phyloP scores from a whole-genome alignment of 768 basidiomycete genomes.

The Amanita fuliginea region DNA sequence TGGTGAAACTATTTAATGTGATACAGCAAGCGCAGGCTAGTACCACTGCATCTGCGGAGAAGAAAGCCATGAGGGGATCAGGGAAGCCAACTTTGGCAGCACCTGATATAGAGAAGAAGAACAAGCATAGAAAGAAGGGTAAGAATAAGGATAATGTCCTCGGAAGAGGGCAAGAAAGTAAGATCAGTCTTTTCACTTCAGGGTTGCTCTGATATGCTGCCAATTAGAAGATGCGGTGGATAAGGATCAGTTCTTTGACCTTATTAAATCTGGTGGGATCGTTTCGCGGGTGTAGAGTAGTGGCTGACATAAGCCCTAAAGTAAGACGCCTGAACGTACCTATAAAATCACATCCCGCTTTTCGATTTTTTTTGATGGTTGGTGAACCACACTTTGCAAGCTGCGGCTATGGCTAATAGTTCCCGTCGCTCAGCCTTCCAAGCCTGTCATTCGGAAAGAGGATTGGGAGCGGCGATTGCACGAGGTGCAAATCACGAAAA shows the following conservation, averaged over 20 bases:
- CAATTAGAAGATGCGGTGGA: slow-evolving; percentile 40
- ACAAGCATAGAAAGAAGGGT: slow-evolving; percentile 34
- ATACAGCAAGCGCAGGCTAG: slow-evolving; percentile 73
- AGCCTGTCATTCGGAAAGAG: slow-evolving; percentile 54
- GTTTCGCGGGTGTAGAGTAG: slow-evolving; percentile 52
- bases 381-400: slow-evolving; percentile 11
- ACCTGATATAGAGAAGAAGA: slow-evolving; percentile 40
- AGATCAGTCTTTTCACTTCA: slow-evolving; percentile 5
- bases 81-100: slow-evolving; percentile 68
- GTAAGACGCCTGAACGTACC: neutral
- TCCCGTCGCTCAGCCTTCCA: slow-evolving; percentile 28
- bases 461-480: slow-evolving; percentile 83
- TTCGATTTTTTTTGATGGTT: slow-evolving; percentile 22
- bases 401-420: neutral
- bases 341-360: slow-evolving; percentile 7
- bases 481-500: slow-evolving; percentile 75
- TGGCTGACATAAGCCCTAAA: neutral
- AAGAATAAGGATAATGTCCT: slow-evolving; percentile 44
- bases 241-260: slow-evolving; percentile 70
- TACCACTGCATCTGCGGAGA: slow-evolving; percentile 35
- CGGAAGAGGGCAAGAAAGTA: slow-evolving; percentile 49
- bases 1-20: slow-evolving; percentile 81
- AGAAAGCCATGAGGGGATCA: slow-evolving; percentile 52
- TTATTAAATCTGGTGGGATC: slow-evolving; percentile 72
- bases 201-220: neutral